phyloP scores from a whole-genome alignment of 2,329 filamentous ascomycete species.

The Fusarium algeriense region DNA sequence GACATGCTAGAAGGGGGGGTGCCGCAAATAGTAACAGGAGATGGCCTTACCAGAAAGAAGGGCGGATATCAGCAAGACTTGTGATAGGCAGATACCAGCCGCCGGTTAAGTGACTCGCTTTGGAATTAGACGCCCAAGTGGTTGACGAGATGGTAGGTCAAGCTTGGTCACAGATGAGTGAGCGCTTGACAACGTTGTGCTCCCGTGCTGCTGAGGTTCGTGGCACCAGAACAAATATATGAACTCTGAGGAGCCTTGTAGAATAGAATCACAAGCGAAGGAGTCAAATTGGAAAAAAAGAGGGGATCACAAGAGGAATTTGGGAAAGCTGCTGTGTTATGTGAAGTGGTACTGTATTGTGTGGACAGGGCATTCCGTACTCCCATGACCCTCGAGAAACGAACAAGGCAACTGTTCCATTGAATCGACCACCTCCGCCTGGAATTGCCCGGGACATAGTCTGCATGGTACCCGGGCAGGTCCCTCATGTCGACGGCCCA shows the following conservation, averaged over 20 bases:
- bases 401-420: conserved; percentile 17
- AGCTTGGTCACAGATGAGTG: conserved; percentile 41
- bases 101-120: conserved; percentile 42
- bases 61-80: conserved; percentile 36
- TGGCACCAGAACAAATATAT: not conserved
- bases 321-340: conserved; percentile 38
- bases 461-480: conserved; percentile 35
- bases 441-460: conserved; percentile 22
- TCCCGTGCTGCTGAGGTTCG: conserved; percentile 3
- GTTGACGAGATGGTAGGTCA: conserved; percentile 52
- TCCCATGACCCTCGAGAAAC: conserved; percentile 19
- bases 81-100: conserved; percentile 48
- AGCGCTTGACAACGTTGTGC: conserved; percentile 8
- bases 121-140: conserved; percentile 47
- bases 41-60: conserved; percentile 46
- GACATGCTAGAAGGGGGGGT: conserved; percentile 41
- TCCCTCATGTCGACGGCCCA: conserved; percentile 19
- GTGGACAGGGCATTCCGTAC: conserved; percentile 19
- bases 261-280: not conserved
- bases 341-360: conserved; percentile 24
- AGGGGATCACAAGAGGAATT: conserved; percentile 26
- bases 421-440: conserved; percentile 17
- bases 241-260: not conserved
- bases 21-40: conserved; percentile 43
- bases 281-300: conserved; percentile 9